A percentile compares a stretch with the other conserved stretches of the same genome.
Conservation (phyloP, 768 basidiomycete species). For the Auricularia heimuer region DNA sequence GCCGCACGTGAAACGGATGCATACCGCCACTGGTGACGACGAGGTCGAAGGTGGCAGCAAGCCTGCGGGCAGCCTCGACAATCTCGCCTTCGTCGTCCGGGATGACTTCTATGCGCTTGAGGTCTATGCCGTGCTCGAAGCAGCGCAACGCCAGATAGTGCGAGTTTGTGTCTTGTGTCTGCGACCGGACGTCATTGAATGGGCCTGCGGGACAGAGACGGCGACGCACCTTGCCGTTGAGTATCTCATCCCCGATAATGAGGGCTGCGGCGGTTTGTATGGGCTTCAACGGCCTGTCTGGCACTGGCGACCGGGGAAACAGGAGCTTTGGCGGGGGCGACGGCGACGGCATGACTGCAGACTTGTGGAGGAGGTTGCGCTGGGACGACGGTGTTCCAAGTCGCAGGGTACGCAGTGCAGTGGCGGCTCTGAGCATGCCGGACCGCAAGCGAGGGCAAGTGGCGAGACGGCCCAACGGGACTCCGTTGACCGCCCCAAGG, state of each 20-base stretch:
- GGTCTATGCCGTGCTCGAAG: slow-evolving; percentile 76
- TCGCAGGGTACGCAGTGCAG: background rate
- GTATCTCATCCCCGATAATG: slow-evolving; percentile 80
- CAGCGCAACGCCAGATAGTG: slow-evolving; percentile 82
- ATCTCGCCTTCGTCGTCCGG: slow-evolving; percentile 87
- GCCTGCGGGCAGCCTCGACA: slow-evolving; percentile 72
- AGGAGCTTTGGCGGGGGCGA: background rate
- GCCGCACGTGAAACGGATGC: background rate
- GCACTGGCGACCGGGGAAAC: slow-evolving; percentile 36
- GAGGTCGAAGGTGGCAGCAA: slow-evolving; percentile 77
- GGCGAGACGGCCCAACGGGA: too few relatives aligned
- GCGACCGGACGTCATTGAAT: background rate
- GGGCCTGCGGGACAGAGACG: background rate
- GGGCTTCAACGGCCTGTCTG: slow-evolving; percentile 53
- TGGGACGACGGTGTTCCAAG: background rate
- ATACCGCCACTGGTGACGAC: slow-evolving; percentile 79
- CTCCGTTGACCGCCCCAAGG: too few relatives aligned
- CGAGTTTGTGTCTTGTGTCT: slow-evolving; percentile 70
- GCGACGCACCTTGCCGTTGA: slow-evolving; percentile 59
- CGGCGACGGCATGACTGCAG: background rate
- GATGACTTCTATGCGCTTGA: slow-evolving; percentile 86
- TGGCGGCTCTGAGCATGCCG: too few relatives aligned
- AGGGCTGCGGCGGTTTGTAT: slow-evolving; percentile 69
- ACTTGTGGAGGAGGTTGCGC: background rate
- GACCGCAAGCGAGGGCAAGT: too few relatives aligned